Evolutionary conservation across 2,329 filamentous ascomycete genomes (phyloP).

Genomic region (Ophiostoma ips): DNA sequence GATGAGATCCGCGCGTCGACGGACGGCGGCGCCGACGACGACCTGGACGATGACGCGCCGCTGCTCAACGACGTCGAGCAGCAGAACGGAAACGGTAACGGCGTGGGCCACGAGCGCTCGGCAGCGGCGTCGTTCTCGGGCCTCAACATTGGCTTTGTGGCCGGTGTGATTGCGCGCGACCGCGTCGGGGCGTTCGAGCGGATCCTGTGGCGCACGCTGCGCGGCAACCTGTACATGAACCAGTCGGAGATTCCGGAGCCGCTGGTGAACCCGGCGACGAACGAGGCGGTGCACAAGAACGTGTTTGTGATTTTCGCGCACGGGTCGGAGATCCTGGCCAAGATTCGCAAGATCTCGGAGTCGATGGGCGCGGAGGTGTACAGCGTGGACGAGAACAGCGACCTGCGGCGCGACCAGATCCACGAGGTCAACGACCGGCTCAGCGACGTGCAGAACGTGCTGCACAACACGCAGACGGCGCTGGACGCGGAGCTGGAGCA

Average conservation of each 20-base stretch:
- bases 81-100: slow-evolving; percentile 40
- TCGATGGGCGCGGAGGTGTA: slow-evolving; percentile 93
- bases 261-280: slow-evolving; percentile 80
- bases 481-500: slow-evolving; percentile 85
- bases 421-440: slow-evolving; percentile 93
- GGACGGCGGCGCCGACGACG: slow-evolving; percentile 27
- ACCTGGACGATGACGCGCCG: slow-evolving; percentile 69
- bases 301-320: slow-evolving; percentile 99
- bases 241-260: slow-evolving; percentile 95
- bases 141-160: slow-evolving; percentile 98
- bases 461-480: slow-evolving; percentile 89
- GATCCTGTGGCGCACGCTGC: slow-evolving; percentile 91
- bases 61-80: slow-evolving; percentile 88
- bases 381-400: slow-evolving; percentile 93
- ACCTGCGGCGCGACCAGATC: slow-evolving; percentile 87
- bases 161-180: slow-evolving; percentile 87
- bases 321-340: slow-evolving; percentile 93
- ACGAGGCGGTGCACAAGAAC: slow-evolving; percentile 89
- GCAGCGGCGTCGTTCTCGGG: slow-evolving; percentile 84
- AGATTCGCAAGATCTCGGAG: slow-evolving; percentile 98
- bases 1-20: slow-evolving; percentile 90
- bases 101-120: slow-evolving; percentile 13
- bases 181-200: slow-evolving; percentile 91
- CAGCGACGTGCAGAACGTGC: slow-evolving; percentile 78
- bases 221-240: slow-evolving; percentile 99